Base-by-base conservation (phyloP, 768 basidiomycete genomes). In the Boletales sp. region DNA sequence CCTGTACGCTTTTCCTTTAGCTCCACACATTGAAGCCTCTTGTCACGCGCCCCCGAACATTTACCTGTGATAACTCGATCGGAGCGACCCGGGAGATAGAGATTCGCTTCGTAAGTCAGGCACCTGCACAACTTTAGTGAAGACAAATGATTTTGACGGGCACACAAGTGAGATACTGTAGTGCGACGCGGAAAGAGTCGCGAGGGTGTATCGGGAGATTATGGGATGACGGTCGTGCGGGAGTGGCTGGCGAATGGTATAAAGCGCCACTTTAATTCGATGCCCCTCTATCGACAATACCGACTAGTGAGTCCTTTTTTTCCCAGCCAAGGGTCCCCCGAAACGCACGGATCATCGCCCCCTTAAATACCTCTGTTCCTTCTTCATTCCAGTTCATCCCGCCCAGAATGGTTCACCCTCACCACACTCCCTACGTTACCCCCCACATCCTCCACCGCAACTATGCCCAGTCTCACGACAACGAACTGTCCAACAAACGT, bases 401-500 rank as follows among this genome's bases (percentile, higher is more conserved):
- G 13, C 9, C 2, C 70, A 80, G 58, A 58, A 88, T 87, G 86
- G 80, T 82, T 57, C 76, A 80, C 65, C 74, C 81, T 44, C 80
- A 84, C 66, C 79, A 84, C 38, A 90, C 89, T 9, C 90, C 89
- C 60, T 89, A 91, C 66, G 86, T 90, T 46, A 91, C 90, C 56
- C 90, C 90, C 32, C 88, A 90, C 70, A 91, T 91, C 72, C 84
- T 89, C 65, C 89, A 90, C 78, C 88, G 84, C 68, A 70, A 87
- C 72, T 91, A 91, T 70, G 87, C 89, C 4, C 86, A 90, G 64
- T 73, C 82, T 2, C 73, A 76, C 57, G 88, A 90, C 70, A 70
- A 77, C 52, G 86, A 90, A 67, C 69, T 71, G 50, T 73, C 72
- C 53, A 77, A 75, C 51, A 78, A 74, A 28, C 74, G 87, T 88